Conservation (phyloP, 441 rosid species). For the Populus hybrid region DNA sequence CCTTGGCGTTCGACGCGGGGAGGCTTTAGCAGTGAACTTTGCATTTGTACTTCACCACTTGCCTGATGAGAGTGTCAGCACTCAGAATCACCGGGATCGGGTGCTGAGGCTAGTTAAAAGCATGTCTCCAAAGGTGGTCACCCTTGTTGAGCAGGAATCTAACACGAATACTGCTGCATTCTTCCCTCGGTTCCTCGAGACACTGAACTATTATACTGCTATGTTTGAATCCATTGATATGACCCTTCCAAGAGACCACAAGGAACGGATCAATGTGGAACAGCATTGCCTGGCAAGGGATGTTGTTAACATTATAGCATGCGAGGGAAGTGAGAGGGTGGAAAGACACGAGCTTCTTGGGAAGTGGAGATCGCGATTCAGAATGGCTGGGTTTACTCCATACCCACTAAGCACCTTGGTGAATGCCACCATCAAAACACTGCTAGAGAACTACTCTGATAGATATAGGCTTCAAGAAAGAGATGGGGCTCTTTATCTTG, state of each 20-base stretch:
- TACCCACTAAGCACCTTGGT: constrained; percentile 73
- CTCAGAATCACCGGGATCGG: constrained; percentile 71
- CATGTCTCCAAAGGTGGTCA: constrained; percentile 73
- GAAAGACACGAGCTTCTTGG: constrained; percentile 81
- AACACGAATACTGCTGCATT: constrained; percentile 88
- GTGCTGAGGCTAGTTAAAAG: constrained; percentile 68
- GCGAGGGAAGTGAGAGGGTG: constrained; percentile 82
- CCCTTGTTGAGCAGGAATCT: constrained; percentile 90
- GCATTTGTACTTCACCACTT: constrained; percentile 82
- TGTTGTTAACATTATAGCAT: constrained; percentile 80
- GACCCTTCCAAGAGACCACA: constrained; percentile 60
- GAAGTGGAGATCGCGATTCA: constrained; percentile 75
- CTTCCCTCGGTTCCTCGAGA: constrained; percentile 73
- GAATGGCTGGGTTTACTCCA: constrained; percentile 73
- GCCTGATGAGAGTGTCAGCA: constrained; percentile 91
- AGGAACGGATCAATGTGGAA: constrained; percentile 77
- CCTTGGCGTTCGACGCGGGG: constrained; percentile 49
- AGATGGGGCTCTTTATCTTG: constrained; percentile 72
- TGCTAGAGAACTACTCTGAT: constrained; percentile 54
- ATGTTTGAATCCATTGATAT: constrained; percentile 88
- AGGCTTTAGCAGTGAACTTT: constrained; percentile 77
- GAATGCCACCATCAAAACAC: constrained; percentile 57
- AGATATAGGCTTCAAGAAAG: constrained; percentile 76
- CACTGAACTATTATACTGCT: constrained; percentile 68
- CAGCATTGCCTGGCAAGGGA: constrained; percentile 90